phyloP scores from a whole-genome alignment of 495 filamentous ascomycete species.

The Penicillium lagena region DNA sequence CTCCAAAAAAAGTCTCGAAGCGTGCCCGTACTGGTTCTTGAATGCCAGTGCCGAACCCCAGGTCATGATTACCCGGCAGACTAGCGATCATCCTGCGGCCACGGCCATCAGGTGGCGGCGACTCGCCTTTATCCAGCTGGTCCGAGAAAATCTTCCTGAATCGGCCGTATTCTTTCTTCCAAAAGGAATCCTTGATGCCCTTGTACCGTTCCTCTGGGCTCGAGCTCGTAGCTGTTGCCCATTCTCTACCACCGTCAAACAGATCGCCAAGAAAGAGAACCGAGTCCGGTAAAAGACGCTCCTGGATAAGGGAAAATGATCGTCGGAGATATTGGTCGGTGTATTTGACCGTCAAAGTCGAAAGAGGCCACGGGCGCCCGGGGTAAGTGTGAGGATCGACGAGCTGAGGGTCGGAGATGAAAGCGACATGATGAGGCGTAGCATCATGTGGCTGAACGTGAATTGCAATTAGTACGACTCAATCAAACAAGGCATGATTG shows the following conservation, averaged over 20 bases:
- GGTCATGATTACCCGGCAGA: slow-evolving; percentile 91
- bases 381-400: slow-evolving; percentile 97
- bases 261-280: slow-evolving; percentile 90
- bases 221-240: slow-evolving; percentile 62
- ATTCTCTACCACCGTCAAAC: slow-evolving; percentile 95
- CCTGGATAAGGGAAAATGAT: slow-evolving; percentile 66
- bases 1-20: slow-evolving; percentile 85
- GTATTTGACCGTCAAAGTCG: slow-evolving; percentile 67
- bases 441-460: slow-evolving; percentile 59
- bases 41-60: slow-evolving; percentile 87
- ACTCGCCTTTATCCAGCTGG: slow-evolving; percentile 47
- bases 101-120: slow-evolving; percentile 22
- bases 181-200: slow-evolving; percentile 69
- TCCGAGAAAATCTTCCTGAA: slow-evolving; percentile 75
- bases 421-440: slow-evolving; percentile 75
- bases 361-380: slow-evolving; percentile 84
- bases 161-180: slow-evolving; percentile 74
- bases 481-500: neutral
- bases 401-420: slow-evolving; percentile 95
- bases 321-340: slow-evolving; percentile 86
- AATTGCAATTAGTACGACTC: slow-evolving; percentile 6
- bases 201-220: slow-evolving; percentile 69
- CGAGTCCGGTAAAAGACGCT: slow-evolving; percentile 67
- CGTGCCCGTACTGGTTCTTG: slow-evolving; percentile 70
- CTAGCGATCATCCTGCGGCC: slow-evolving; percentile 67